A percentile compares a stretch with the other conserved stretches of the same genome.
These are phyloP conservation scores for Phoma sp. DNA, from an alignment of 2,329 filamentous ascomycete genomes.

Conservation along the genomic window DNA sequence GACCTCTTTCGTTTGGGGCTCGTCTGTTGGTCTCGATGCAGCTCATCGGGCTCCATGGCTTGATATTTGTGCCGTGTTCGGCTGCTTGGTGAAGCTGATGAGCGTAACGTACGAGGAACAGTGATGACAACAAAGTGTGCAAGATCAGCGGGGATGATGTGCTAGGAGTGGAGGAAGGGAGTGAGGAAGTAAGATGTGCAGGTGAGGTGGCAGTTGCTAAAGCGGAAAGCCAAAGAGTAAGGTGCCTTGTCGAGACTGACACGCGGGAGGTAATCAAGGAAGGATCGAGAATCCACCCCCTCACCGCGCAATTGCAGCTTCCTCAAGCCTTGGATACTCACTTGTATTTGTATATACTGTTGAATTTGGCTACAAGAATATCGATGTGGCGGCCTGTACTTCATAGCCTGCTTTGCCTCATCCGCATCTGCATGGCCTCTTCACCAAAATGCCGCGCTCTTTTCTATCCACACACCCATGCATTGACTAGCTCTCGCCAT, in stretches of 20 bases:
- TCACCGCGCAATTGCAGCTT: background rate
- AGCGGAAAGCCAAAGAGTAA: too few species aligned
- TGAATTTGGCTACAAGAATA: constrained; percentile 3
- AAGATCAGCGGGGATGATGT: too few species aligned
- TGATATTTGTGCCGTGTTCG: too few species aligned
- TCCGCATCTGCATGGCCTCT: background rate
- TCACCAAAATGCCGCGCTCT: background rate
- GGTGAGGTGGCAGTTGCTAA: too few species aligned
- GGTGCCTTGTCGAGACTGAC: background rate
- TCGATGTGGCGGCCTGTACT: constrained; percentile 1
- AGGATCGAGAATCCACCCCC: background rate
- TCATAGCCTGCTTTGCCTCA: constrained; percentile 5
- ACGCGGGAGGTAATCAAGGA: background rate
- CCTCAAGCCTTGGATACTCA: background rate
- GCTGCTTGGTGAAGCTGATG: too few species aligned
- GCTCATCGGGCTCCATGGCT: too few species aligned
- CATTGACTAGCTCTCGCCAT: background rate
- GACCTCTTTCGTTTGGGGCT: too few species aligned
- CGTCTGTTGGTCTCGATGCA: too few species aligned
- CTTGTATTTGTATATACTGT: background rate
- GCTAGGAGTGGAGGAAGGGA: too few species aligned
- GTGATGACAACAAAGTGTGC: too few species aligned
- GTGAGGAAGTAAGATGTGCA: too few species aligned
- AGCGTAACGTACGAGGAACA: too few species aligned
- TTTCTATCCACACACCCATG: background rate